Conservation (phyloP, 441 rosid species). For the Mallotus repandus region DNA sequence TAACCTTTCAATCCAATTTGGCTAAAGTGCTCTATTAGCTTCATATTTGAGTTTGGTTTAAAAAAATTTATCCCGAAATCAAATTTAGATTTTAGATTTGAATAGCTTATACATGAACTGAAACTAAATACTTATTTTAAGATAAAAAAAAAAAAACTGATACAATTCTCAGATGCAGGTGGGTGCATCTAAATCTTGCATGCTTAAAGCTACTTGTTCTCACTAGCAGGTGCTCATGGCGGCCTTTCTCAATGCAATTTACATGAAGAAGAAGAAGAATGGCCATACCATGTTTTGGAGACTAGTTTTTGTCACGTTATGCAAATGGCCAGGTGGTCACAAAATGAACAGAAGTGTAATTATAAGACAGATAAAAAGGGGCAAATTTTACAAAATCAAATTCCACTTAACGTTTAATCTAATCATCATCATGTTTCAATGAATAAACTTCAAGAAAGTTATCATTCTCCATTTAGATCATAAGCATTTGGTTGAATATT, state of each 20-base stretch:
- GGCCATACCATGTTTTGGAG: background rate
- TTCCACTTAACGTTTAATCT: background rate
- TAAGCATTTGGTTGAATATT: background rate
- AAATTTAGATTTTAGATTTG: no score
- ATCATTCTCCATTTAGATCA: background rate
- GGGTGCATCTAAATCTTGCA: no score
- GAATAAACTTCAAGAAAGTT: background rate
- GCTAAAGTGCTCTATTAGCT: no score
- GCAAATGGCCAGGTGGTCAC: slow-evolving; percentile 1
- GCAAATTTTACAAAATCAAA: background rate
- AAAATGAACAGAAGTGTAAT: background rate
- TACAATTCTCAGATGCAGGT: no score
- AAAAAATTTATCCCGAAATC: no score
- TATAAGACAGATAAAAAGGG: background rate
- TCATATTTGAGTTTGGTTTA: no score
- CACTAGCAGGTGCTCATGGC: background rate
- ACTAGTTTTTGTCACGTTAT: background rate
- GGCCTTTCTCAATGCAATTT: background rate
- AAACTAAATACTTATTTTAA: no score
- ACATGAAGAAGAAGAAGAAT: background rate
- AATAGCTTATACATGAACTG: no score
- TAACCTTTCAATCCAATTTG: background rate
- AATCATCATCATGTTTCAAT: background rate
- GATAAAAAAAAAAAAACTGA: no score
- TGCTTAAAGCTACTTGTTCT: no score